Conservation (phyloP, 1,139 yeast genomes). For the Protomyces gravidus region DNA sequence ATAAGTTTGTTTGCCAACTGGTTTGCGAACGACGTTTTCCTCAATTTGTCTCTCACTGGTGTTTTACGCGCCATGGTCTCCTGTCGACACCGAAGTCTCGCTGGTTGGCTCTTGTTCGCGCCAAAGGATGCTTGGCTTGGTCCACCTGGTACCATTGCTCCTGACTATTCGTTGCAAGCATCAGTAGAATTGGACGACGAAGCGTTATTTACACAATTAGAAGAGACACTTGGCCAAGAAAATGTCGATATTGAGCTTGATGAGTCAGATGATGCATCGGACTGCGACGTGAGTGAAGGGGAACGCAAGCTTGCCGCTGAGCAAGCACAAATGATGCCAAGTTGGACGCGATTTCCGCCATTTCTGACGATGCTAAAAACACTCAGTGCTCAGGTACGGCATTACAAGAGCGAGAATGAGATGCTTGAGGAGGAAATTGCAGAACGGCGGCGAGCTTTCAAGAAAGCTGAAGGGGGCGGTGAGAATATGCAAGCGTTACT, state of each 20-base stretch:
- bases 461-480: background rate
- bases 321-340: background rate
- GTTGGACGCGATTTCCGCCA: slow-evolving; percentile 10
- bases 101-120: slow-evolving; percentile 33
- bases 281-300: background rate
- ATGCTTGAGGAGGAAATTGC: background rate
- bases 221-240: background rate
- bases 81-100: slow-evolving; percentile 35
- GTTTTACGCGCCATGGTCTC: slow-evolving; percentile 36
- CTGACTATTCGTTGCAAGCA: background rate
- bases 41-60: slow-evolving; percentile 37
- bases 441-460: slow-evolving; percentile 1
- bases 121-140: background rate
- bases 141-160: background rate
- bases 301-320: background rate
- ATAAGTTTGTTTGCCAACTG: slow-evolving; percentile 32
- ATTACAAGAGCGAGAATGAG: slow-evolving; percentile 7
- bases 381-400: slow-evolving; percentile 2
- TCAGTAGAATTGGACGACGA: background rate
- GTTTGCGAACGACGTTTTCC: slow-evolving; percentile 36
- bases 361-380: slow-evolving; percentile 6
- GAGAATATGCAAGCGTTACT: background rate
- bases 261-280: background rate
- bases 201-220: background rate
- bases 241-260: background rate